Evolutionary conservation across 176 grass and related monocot species (phyloP).

Genomic region (Melocanna baccifera): DNA sequence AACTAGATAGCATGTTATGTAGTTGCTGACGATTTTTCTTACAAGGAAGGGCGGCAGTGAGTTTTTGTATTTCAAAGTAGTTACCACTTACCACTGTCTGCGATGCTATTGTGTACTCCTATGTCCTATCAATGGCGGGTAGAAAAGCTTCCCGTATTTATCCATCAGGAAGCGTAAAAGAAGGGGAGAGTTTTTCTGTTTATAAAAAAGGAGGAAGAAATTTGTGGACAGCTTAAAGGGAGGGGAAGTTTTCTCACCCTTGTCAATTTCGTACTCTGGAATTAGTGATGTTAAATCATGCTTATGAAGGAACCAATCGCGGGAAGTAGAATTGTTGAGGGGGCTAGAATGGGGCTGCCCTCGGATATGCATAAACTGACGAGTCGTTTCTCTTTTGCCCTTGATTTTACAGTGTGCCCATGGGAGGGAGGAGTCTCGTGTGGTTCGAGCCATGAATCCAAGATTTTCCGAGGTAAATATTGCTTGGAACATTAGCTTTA

Average conservation of each 20-base stretch:
- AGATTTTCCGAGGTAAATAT: conserved; percentile 29
- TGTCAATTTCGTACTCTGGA: neutral
- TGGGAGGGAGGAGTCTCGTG: conserved; percentile 30
- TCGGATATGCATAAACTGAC: conserved; percentile 13
- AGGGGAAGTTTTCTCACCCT: conserved; percentile 13
- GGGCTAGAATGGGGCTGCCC: neutral
- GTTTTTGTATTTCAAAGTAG: neutral
- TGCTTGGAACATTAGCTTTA: neutral
- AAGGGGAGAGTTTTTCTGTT: conserved; percentile 25
- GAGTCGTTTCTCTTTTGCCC: conserved; percentile 15
- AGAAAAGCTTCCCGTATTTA: neutral
- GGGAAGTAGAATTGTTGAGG: neutral
- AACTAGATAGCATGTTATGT: neutral
- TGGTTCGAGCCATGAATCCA: neutral
- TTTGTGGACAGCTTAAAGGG: neutral
- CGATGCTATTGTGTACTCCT: neutral
- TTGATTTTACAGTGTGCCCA: conserved; percentile 40
- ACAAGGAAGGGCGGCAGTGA: neutral
- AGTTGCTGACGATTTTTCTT: neutral
- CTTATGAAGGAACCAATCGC: conserved; percentile 1
- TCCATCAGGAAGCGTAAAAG: neutral
- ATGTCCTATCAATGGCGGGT: neutral
- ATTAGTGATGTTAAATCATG: neutral
- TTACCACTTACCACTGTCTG: neutral
- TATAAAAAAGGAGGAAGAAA: neutral